A percentile compares a stretch with the other conserved stretches of the same genome.
phyloP scores from a whole-genome alignment of 208 protist species.

The Tritrichomonas foetus region DNA sequence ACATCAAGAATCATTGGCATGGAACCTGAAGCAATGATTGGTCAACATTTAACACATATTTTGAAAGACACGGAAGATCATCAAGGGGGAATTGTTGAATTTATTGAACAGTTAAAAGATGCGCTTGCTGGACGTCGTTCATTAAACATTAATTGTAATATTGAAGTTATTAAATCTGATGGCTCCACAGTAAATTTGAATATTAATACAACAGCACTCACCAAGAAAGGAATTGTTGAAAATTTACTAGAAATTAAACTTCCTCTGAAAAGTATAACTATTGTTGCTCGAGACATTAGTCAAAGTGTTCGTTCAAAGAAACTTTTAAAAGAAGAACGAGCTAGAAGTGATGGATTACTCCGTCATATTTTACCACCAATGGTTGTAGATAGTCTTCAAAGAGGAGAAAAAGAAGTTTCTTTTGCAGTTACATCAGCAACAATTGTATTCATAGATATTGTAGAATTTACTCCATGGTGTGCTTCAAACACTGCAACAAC shows the following conservation, averaged over 20 bases:
- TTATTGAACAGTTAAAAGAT: background rate
- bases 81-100: background rate
- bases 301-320: background rate
- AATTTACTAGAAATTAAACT: background rate
- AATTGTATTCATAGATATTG: slow-evolving; percentile 32
- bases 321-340: background rate
- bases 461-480: background rate
- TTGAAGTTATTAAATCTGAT: background rate
- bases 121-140: background rate
- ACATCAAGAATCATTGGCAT: background rate
- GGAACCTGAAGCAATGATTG: background rate
- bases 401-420: background rate
- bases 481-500: background rate
- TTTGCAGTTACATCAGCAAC: background rate
- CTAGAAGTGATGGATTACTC: background rate
- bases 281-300: background rate
- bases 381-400: background rate
- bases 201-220: background rate
- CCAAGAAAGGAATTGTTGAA: background rate
- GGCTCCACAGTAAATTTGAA: background rate
- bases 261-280: background rate
- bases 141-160: background rate
- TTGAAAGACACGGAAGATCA: background rate
- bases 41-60: background rate
- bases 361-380: background rate